Conservation (phyloP, 257 asterid genomes). For the Verbascum thapsus region DNA sequence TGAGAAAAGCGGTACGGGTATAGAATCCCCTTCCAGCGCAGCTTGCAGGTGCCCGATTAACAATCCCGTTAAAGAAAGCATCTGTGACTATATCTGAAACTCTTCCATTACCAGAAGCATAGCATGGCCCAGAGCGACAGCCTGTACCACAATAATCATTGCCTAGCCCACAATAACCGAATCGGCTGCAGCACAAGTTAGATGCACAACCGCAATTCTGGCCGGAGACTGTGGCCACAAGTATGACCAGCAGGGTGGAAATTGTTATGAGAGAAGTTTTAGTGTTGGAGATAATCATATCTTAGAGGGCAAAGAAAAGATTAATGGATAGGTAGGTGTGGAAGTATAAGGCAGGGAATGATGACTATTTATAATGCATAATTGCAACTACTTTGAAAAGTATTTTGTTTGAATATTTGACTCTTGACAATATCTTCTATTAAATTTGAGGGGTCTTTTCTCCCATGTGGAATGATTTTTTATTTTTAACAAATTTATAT, state of each 20-base stretch:
- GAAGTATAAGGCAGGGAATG: no score
- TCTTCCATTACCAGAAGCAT: conserved; percentile 28
- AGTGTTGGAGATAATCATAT: conserved; percentile 24
- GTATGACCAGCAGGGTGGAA: no score
- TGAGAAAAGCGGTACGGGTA: conserved; percentile 45
- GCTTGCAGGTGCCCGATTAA: conserved; percentile 30
- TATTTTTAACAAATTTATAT: no score
- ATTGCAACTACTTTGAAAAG: no score
- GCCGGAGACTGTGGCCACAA: conserved; percentile 27
- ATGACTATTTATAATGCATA: no score
- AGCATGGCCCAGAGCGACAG: conserved; percentile 47
- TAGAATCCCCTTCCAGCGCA: conserved; percentile 55
- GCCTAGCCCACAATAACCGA: conserved; percentile 49
- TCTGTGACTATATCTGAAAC: conserved; percentile 44
- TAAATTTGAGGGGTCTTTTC: no score
- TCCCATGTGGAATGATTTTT: no score
- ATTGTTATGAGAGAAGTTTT: no score
- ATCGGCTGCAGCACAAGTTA: conserved; percentile 47
- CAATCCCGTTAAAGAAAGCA: conserved; percentile 43
- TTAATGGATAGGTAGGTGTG: no score
- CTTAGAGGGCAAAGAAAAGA: no score
- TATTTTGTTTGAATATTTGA: no score
- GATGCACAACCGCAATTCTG: conserved; percentile 51
- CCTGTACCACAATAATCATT: conserved; percentile 45
- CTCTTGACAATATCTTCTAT: no score